Percentiles rank a stretch among this genome's conserved stretches.
These are phyloP conservation scores for Boletus tomentosulus DNA, from an alignment of 768 basidiomycete species.

Conservation along the genomic window DNA sequence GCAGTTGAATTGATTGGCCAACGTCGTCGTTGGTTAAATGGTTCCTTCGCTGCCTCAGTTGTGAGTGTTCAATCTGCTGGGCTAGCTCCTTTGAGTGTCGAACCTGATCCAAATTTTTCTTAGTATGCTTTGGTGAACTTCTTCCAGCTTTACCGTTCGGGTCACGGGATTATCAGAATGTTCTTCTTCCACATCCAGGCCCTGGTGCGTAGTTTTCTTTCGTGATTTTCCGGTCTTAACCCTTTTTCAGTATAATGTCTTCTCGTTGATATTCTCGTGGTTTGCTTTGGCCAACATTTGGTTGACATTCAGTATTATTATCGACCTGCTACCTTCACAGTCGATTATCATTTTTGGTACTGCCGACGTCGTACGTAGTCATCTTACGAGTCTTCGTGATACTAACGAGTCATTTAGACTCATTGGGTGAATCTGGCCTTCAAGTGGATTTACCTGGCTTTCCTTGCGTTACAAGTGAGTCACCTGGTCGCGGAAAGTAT, in stretches of 20 bases:
- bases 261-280: slow-evolving; percentile 86
- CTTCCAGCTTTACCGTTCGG: slow-evolving; percentile 80
- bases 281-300: slow-evolving; percentile 90
- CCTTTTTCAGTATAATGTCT: slow-evolving; percentile 67
- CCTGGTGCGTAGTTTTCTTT: slow-evolving; percentile 48
- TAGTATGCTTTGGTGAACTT: slow-evolving; percentile 93
- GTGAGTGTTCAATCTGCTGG: slow-evolving; percentile 40
- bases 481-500: not conserved
- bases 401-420: slow-evolving; percentile 41
- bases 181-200: slow-evolving; percentile 96
- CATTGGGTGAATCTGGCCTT: slow-evolving; percentile 82
- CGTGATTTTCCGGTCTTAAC: not conserved
- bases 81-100: not conserved
- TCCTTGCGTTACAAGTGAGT: slow-evolving; percentile 71
- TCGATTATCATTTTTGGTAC: slow-evolving; percentile 69
- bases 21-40: slow-evolving; percentile 94
- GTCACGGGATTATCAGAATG: slow-evolving; percentile 88
- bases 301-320: slow-evolving; percentile 95
- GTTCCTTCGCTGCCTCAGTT: slow-evolving; percentile 90
- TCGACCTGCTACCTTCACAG: slow-evolving; percentile 69
- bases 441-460: slow-evolving; percentile 84
- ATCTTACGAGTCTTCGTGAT: not conserved
- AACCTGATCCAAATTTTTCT: slow-evolving; percentile 3
- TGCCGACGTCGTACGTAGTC: slow-evolving; percentile 51
- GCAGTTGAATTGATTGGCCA: slow-evolving; percentile 92